Base-by-base conservation (phyloP, 306 rosid species). In the Fagus sylvatica region DNA sequence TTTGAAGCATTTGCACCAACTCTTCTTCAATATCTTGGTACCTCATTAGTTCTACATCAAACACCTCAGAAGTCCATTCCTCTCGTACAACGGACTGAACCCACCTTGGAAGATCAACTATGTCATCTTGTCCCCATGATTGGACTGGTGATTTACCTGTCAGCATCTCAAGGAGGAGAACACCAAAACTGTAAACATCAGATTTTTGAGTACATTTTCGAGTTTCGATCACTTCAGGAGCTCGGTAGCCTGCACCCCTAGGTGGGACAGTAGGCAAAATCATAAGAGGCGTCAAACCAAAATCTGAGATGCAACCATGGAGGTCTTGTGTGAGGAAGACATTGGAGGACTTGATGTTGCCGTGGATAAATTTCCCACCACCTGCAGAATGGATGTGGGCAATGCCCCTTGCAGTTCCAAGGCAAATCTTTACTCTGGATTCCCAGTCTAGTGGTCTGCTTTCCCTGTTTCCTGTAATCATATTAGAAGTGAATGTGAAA, bases 61-160 rank as follows among this genome's bases (percentile, higher is more conserved):
- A 92, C 76, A 95, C 98, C 91, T 95, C 98, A 10, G 93, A 85
- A 69, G 98, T 95, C 98, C 98, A 89, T 71, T 92, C 98, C 84
- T 92, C 97, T 71, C 96, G 80, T 6, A 94, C 98, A 56, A 92
- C 93, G 56, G 97, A 90, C 49, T 88, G 93, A 0, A 91, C 97
- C 98, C 98, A 95, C 74, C 86, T 92, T 33, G 98, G 97, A 78
- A 95, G 98, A 80, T 95, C 97, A 66, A 78, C 81, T 62, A 83
- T 79, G 32, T 90, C 93, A 19, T 89, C 98, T 28, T 84, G 89
- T 19, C 95, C 93, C 11, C 95, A 89, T 33, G 90, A 82, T 67
- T 87, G 95, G 40, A 85, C 85, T 42, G 97, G 97, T 56, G 92
- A 84, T 75, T 92, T 92, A 11, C 97, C 97, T 0, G 97, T 92